Base-by-base conservation (phyloP, 2,329 filamentous ascomycete genomes). In the Pseudogymnoascus pannorum region DNA sequence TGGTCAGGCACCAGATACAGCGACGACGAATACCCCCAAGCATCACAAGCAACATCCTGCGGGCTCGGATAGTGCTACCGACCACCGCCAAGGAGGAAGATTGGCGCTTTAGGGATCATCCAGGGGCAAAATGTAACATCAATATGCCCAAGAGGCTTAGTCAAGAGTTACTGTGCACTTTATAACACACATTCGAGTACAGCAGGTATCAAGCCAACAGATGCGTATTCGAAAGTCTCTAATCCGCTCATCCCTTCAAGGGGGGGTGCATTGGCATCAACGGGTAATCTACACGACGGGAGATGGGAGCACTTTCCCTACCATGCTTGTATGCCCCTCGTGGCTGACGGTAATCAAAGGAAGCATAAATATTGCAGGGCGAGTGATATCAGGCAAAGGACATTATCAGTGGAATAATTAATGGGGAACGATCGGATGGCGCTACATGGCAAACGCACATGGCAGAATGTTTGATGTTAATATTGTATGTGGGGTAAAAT, bases 331-430 rank as follows among this genome's bases (percentile, higher is more conserved):
- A 54, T 26, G n/a, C 44, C 44, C n/a, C n/a, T 18, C 44, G 29
- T 54, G 24, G 44, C 44, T 18, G n/a, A 31, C 24, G 24, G 44
- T 18, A 54, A 54, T 31, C 22, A 54, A 54, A 54, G 44, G 24
- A 54, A 54, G 44, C 44, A 54, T 54, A 54, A 54, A 31, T 11
- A 5, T 26, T 6, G 7, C 6, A 18, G 24, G 44, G 4, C 24
- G 26, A 31, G 44, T 54, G 24, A 31, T 31, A 54, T 31, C 24
- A 9, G 24, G 44, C 44, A 54, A 18, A 16, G n/a, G 7, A 31
- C 31, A 54, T 54, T 54, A 54, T 31, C 44, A 54, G 44, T 54
- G 44, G 44, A 54, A 54, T 54, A 54, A 54, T 29, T 51, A 26
- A 51, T 29, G 5, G 12, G 26, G 44, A n/a, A 18, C 24, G 26